Percentiles rank a stretch among this genome's conserved stretches.
Evolutionary conservation across 345 rosid species (phyloP).

Genomic region (Arabis hirsuta): DNA sequence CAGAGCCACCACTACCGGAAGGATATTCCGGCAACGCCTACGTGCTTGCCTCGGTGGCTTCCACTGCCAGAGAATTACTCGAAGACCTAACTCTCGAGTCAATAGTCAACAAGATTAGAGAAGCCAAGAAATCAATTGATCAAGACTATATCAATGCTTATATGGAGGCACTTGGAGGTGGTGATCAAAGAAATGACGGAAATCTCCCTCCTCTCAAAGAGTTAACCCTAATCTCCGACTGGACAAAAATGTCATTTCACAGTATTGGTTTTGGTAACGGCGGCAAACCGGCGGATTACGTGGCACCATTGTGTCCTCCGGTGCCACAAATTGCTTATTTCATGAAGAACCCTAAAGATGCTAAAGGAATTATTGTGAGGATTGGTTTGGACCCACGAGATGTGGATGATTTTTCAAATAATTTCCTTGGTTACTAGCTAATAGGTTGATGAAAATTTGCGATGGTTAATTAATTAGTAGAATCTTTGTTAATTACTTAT

Average conservation of each 20-base stretch:
- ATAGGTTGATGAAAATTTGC: neutral
- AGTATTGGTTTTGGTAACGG: conserved; percentile 49
- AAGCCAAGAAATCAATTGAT: conserved; percentile 59
- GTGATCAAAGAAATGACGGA: conserved; percentile 36
- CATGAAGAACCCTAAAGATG: conserved; percentile 61
- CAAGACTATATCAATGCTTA: conserved; percentile 60
- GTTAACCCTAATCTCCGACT: conserved; percentile 63
- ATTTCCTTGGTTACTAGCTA: conserved; percentile 40
- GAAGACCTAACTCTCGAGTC: conserved; percentile 47
- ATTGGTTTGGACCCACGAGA: conserved; percentile 56
- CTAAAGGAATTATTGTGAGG: conserved; percentile 52
- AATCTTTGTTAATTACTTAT: conserved; percentile 17
- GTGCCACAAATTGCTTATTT: conserved; percentile 69
- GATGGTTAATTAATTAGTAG: conserved; percentile 18
- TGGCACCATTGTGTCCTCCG: conserved; percentile 64
- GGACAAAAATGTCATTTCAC: conserved; percentile 82
- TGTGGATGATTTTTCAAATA: conserved; percentile 42
- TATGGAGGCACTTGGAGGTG: conserved; percentile 55
- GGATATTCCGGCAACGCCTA: conserved; percentile 69
- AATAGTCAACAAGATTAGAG: conserved; percentile 52
- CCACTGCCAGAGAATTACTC: conserved; percentile 58
- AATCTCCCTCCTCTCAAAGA: conserved; percentile 63
- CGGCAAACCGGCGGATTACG: conserved; percentile 51
- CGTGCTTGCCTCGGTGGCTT: conserved; percentile 60
- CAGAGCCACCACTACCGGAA: conserved; percentile 52